Evolutionary conservation across 2,329 filamentous ascomycete species (phyloP).

Genomic region (Waltergamsia citrina): DNA sequence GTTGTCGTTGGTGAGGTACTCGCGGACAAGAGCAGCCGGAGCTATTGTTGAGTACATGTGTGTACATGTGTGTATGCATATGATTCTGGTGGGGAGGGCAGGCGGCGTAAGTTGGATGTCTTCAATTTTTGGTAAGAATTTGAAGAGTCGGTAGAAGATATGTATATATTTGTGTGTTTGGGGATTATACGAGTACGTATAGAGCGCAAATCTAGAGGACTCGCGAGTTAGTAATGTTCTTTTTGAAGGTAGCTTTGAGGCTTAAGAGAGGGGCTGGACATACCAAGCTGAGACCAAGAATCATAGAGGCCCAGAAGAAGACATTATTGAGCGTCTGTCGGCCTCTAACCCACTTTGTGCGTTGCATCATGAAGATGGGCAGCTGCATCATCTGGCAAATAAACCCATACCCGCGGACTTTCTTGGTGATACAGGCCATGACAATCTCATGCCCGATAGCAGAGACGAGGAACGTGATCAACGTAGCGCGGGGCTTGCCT

Average conservation of each 20-base stretch:
- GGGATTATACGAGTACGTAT: constrained; percentile 36
- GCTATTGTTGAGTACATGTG: too few species aligned
- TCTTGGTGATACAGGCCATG: constrained; percentile 97
- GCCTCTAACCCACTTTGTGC: constrained; percentile 65
- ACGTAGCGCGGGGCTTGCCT: constrained; percentile 67
- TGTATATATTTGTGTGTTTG: background rate
- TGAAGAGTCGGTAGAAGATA: background rate
- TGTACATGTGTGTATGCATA: too few species aligned
- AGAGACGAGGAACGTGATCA: constrained; percentile 86
- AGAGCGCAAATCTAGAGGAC: constrained; percentile 38
- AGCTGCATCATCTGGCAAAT: constrained; percentile 93
- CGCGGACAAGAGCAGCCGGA: too few species aligned
- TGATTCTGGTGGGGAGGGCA: too few species aligned
- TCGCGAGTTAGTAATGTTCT: background rate
- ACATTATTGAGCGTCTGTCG: constrained; percentile 77
- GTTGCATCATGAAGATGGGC: constrained; percentile 87
- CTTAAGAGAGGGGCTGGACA: constrained; percentile 17
- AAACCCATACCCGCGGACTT: constrained; percentile 89
- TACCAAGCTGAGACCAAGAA: constrained; percentile 73
- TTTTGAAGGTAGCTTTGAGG: background rate
- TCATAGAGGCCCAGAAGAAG: constrained; percentile 89
- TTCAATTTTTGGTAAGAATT: too few species aligned
- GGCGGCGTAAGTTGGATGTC: too few species aligned
- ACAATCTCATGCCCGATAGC: constrained; percentile 89
- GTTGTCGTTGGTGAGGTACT: too few species aligned